A percentile compares a stretch with the other conserved stretches of the same genome.
Evolutionary conservation across 1,139 yeast genomes (phyloP).

Genomic region (Debaryomyces fabryi): DNA sequence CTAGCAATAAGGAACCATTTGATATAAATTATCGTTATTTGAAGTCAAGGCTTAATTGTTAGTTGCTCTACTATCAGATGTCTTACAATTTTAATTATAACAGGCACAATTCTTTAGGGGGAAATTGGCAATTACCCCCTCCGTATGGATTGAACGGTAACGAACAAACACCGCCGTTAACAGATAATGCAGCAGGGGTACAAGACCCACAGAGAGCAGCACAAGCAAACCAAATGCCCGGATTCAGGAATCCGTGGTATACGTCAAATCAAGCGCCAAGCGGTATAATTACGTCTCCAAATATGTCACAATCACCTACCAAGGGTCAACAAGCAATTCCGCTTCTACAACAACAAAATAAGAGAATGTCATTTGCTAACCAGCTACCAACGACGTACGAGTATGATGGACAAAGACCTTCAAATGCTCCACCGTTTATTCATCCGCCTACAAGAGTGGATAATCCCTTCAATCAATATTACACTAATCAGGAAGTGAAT

Average conservation of each 20-base stretch:
- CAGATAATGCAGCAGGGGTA: conserved; percentile 14
- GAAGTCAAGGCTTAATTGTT: background rate
- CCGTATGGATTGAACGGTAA: conserved; percentile 22
- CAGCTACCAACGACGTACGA: conserved; percentile 58
- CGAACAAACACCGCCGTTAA: conserved; percentile 14
- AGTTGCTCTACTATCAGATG: conserved; percentile 13
- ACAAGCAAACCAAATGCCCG: conserved; percentile 25
- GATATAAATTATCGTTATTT: background rate
- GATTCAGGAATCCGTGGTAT: conserved; percentile 53
- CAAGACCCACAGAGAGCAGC: conserved; percentile 18
- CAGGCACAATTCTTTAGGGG: conserved; percentile 48
- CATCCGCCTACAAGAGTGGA: conserved; percentile 53
- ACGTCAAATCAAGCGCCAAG: conserved; percentile 25
- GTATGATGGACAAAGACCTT: conserved; percentile 28
- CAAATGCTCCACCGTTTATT: conserved; percentile 33
- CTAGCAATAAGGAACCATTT: background rate
- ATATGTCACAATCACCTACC: conserved; percentile 33
- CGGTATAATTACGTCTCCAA: conserved; percentile 14
- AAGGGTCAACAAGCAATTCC: conserved; percentile 27
- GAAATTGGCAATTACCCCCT: conserved; percentile 44
- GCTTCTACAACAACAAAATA: conserved; percentile 31
- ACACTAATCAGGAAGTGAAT: conserved; percentile 42
- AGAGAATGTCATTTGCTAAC: conserved; percentile 46
- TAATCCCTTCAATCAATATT: conserved; percentile 51
- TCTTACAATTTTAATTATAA: conserved; percentile 30